These are phyloP conservation scores for Aureobasidium namibiae DNA, from an alignment of 2,329 filamentous ascomycete species.

Conservation along the genomic window DNA sequence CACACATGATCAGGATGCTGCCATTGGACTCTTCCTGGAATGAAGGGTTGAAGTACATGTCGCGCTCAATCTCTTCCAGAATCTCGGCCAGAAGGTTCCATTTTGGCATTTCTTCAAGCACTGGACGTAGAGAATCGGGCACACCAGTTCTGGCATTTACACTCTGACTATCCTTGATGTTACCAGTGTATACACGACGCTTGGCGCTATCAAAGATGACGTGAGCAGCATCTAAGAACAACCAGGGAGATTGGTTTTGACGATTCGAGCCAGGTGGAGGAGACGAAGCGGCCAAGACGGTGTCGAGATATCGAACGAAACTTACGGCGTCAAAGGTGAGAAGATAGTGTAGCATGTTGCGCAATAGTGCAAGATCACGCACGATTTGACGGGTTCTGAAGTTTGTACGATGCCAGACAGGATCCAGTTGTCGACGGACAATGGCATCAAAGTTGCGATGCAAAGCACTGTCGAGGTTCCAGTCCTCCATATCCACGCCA, in stretches of 20 bases:
- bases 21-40: constrained; percentile 77
- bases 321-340: constrained; percentile 83
- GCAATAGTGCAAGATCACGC: constrained; percentile 73
- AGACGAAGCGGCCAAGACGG: constrained; percentile 82
- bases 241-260: constrained; percentile 88
- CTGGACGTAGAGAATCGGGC: constrained; percentile 60
- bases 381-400: constrained; percentile 95
- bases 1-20: constrained; percentile 94
- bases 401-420: constrained; percentile 94
- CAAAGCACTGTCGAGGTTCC: constrained; percentile 88
- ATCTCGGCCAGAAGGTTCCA: constrained; percentile 86
- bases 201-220: constrained; percentile 89
- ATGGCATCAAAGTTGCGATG: constrained; percentile 88
- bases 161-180: constrained; percentile 51
- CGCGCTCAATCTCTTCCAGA: constrained; percentile 84
- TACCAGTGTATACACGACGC: constrained; percentile 73
- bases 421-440: constrained; percentile 81
- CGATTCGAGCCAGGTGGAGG: constrained; percentile 79
- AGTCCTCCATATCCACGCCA: constrained; percentile 90
- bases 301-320: constrained; percentile 89
- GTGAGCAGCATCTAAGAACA: constrained; percentile 91
- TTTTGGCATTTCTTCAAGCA: constrained; percentile 91
- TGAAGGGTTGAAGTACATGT: constrained; percentile 73
- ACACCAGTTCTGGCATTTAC: constrained; percentile 41
- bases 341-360: constrained; percentile 71